These are phyloP conservation scores for Penicillium sp. DNA, from an alignment of 2,329 filamentous ascomycete species.

Conservation along the genomic window DNA sequence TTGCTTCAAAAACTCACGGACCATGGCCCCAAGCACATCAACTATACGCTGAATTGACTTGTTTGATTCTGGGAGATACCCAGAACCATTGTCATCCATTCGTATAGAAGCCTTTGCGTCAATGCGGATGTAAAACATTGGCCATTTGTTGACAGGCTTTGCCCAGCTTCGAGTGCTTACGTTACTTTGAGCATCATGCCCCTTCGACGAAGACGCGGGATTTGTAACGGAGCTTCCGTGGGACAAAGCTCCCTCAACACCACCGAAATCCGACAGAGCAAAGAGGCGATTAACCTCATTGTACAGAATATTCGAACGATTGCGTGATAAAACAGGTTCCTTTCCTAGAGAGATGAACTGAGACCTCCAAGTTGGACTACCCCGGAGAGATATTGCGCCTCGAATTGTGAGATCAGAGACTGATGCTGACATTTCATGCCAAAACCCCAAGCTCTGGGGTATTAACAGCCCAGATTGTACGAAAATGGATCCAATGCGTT, in stretches of 20 bases:
- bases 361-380: slow-evolving; percentile 66
- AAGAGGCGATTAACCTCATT: slow-evolving; percentile 78
- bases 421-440: slow-evolving; percentile 70
- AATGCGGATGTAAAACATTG: slow-evolving; percentile 83
- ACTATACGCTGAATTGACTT: slow-evolving; percentile 56
- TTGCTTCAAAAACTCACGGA: slow-evolving; percentile 71
- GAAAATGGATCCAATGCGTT: slow-evolving; percentile 54
- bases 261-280: slow-evolving; percentile 71
- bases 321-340: slow-evolving; percentile 58
- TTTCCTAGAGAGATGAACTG: slow-evolving; percentile 84
- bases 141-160: slow-evolving; percentile 76
- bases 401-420: slow-evolving; percentile 61
- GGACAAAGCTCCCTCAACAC: slow-evolving; percentile 47
- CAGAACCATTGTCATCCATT: slow-evolving; percentile 41
- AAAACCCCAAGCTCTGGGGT: slow-evolving; percentile 54
- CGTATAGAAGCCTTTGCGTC: slow-evolving; percentile 47
- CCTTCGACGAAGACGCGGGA: slow-evolving; percentile 29
- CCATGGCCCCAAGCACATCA: slow-evolving; percentile 66
- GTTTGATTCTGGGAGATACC: slow-evolving; percentile 31
- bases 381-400: slow-evolving; percentile 69
- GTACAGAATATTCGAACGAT: slow-evolving; percentile 66
- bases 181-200: slow-evolving; percentile 33
- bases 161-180: slow-evolving; percentile 52
- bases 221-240: background rate
- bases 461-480: slow-evolving; percentile 64